phyloP scores from a whole-genome alignment of 2,329 filamentous ascomycete genomes.

The Mycogone perniciosa region DNA sequence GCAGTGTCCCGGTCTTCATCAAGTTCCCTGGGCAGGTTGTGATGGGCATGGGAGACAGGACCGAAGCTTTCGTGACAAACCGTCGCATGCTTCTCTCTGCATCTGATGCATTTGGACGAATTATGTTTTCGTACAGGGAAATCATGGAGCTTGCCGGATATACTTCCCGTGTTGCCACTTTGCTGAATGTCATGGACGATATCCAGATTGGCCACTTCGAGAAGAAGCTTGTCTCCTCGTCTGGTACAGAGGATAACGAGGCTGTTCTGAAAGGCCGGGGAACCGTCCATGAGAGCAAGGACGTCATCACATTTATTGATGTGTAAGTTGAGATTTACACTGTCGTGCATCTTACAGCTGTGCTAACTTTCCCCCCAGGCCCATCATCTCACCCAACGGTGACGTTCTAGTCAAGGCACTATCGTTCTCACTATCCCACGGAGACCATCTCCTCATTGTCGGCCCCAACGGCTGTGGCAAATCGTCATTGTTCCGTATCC shows the following conservation, averaged over 20 bases:
- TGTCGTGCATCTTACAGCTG: neutral
- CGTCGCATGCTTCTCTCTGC: conserved; percentile 84
- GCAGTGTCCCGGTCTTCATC: conserved; percentile 93
- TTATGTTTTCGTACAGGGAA: conserved; percentile 98
- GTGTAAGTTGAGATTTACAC: conserved; percentile 48
- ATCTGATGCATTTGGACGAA: conserved; percentile 88
- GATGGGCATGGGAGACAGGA: conserved; percentile 63
- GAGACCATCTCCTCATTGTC: conserved; percentile 88
- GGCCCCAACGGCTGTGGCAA: conserved; percentile 97
- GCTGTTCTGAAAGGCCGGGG: conserved; percentile 78
- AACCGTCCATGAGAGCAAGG: conserved; percentile 70
- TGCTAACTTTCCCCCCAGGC: conserved; percentile 34
- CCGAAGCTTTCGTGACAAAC: conserved; percentile 85
- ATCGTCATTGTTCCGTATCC: conserved; percentile 89
- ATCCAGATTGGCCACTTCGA: conserved; percentile 85
- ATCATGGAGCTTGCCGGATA: conserved; percentile 94
- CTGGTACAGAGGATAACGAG: conserved; percentile 73
- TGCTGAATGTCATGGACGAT: conserved; percentile 92
- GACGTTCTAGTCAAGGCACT: conserved; percentile 82
- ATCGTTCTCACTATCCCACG: conserved; percentile 78
- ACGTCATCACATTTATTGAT: conserved; percentile 71
- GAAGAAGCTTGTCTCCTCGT: conserved; percentile 92
- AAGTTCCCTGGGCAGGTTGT: conserved; percentile 68
- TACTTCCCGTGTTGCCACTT: conserved; percentile 82
- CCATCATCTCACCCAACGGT: conserved; percentile 94